Conservation (phyloP, 805 yeast genomes). For the Schwanniomyces sp. region DNA sequence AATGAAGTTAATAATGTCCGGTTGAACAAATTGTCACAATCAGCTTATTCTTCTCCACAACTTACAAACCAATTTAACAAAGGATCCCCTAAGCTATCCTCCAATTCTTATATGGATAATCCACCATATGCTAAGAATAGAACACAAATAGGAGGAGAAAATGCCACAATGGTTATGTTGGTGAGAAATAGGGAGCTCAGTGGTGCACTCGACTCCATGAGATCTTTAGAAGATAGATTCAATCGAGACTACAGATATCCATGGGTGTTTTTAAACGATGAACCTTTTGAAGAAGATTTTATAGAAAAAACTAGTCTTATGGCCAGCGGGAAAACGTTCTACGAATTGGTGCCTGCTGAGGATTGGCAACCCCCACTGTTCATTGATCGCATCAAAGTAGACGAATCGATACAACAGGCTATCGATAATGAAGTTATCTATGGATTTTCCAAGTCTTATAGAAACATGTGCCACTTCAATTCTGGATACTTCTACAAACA, state of each 20-base stretch:
- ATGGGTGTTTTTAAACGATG: slow-evolving; percentile 47
- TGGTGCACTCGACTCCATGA: slow-evolving; percentile 58
- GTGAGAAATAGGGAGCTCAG: slow-evolving; percentile 78
- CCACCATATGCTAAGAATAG: slow-evolving; percentile 28
- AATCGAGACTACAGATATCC: slow-evolving; percentile 40
- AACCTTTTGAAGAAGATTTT: slow-evolving; percentile 40
- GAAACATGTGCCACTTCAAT: slow-evolving; percentile 75
- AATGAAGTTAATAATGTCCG: background rate
- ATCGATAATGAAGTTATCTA: slow-evolving; percentile 28
- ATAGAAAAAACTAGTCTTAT: slow-evolving; percentile 42
- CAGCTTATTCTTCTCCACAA: background rate
- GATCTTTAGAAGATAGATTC: slow-evolving; percentile 45
- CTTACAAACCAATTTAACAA: background rate
- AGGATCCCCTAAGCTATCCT: slow-evolving; percentile 22
- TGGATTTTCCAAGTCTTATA: slow-evolving; percentile 51
- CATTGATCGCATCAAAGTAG: slow-evolving; percentile 30
- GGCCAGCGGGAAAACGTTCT: slow-evolving; percentile 43
- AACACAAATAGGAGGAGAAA: slow-evolving; percentile 54
- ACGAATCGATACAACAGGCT: slow-evolving; percentile 21
- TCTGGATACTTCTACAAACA: slow-evolving; percentile 60
- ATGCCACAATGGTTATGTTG: slow-evolving; percentile 86
- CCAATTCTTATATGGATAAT: slow-evolving; percentile 25
- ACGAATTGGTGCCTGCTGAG: slow-evolving; percentile 38
- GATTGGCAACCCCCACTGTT: slow-evolving; percentile 43
- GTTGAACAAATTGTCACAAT: background rate